Evolutionary conservation across 345 rosid species (phyloP), one percentile per base, ranked within the genome.

Genomic region (Cochlearia excelsa): DNA sequence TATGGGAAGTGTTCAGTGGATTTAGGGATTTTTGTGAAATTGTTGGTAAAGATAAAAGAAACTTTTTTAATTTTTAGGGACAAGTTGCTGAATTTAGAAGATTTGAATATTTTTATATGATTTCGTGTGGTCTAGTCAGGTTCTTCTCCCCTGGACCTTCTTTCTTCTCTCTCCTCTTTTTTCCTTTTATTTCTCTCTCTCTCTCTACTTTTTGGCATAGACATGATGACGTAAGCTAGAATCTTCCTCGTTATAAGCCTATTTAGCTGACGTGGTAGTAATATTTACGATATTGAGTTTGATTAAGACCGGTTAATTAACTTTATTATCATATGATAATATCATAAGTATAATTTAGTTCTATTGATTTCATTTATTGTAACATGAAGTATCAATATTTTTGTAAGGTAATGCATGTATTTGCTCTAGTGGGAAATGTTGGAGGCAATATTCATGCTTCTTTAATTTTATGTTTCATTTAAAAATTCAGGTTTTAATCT

Each of bases 91-190:
- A 46, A 43, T 73, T 50, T 61, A 23, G 41, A 61, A 73, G 74
- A 63, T 55, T 69, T 62, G 42, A 16, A 16, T 16, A 16, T 16
- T 16, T 16, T 16, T 16, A 16, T 16, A 16, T 16, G 23, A 16
- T 16, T 16, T 16, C 23, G 23, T 16, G 23, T 16, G 23, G 23
- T 16, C 23, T 0, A 16, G 23, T 16, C 23, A 35, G 76, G 69
- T 73, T 73, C 76, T 38, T 67, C 76, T 54, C 76, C 72, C 72
- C 76, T 73, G 53, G 76, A 55, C 76, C 29, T 2, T 5, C 9
- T 4, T 11, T 1, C 51, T 31, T 50, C 46, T 50, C 48, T 38
- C 5, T 26, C 1, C 6, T 3, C n/a, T 11, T 6, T n/a, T 30
- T 7, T 34, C 16, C 11, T 4, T 29, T 26, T n/a, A n/a, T n/a